Evolutionary conservation across 2,329 filamentous ascomycete genomes (phyloP), one percentile per base, ranked within the genome.

Genomic region (Aspergillus fructus): DNA sequence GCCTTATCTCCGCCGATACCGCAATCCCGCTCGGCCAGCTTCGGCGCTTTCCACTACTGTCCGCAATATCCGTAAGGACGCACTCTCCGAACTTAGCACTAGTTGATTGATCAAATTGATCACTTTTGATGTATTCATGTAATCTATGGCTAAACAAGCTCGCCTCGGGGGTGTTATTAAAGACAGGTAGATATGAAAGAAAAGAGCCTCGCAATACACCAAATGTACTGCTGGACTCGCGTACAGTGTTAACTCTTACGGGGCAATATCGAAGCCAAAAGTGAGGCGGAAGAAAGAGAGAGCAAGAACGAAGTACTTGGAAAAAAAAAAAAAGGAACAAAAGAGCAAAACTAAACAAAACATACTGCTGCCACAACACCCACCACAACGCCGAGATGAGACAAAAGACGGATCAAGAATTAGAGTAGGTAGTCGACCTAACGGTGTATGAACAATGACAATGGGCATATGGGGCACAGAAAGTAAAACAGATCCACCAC

Each of bases 361-460:
- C 55, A 55, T 55, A 57, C 54, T 52, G 53, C 47, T 60, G 46
- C 51, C 46, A 56, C 50, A 49, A 50, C 55, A 61, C 49, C 49
- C 46, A 57, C 58, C 62, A 54, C 53, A 64, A 65, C 63, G 62
- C 64, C 60, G 53, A 34, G 33, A 59, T 54, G 13, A 58, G 55
- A 49, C 51, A 45, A 39, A 27, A 60, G 11, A 19, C 3, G 27
- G 24, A 27, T 27, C 53, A 33, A 30, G 37, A 59, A 57, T 41
- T 47, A 46, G 39, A 51, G 56, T 43, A 57, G 49, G 56, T 47
- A 57, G 49, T 61, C 54, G 53, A 62, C 49, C 40, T 43, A 41
- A 45, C 23, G 21, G 41, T 42, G 21, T 48, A 56, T 43, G 34
- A 55, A 49, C 33, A 52, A 57, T 30, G 48, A 49, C 43, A 52